Conservation (phyloP, 2,329 filamentous ascomycete species). For the Fusarium brachygibbosum region DNA sequence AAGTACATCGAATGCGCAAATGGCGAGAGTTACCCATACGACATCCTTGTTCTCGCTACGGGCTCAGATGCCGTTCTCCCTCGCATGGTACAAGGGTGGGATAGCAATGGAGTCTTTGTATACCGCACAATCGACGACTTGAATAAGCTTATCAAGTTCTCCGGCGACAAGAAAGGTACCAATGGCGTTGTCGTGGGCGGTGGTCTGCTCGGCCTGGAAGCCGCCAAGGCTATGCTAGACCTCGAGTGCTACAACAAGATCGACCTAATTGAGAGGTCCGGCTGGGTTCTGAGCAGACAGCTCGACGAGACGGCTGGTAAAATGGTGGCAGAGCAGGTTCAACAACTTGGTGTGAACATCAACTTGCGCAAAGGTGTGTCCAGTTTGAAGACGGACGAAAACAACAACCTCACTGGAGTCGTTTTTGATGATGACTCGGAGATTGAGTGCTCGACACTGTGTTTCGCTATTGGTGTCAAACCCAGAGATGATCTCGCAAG, state of each 20-base stretch:
- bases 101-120: constrained; percentile 87
- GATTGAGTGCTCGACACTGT: constrained; percentile 83
- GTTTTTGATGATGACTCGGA: constrained; percentile 84
- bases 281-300: constrained; percentile 86
- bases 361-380: constrained; percentile 82
- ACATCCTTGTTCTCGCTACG: constrained; percentile 85
- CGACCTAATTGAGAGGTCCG: constrained; percentile 83
- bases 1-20: constrained; percentile 79
- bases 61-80: constrained; percentile 87
- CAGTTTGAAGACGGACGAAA: constrained; percentile 75
- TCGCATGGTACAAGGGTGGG: constrained; percentile 77
- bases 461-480: constrained; percentile 90
- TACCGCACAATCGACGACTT: constrained; percentile 90
- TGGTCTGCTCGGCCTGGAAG: constrained; percentile 86
- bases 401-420: constrained; percentile 78
- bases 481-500: constrained; percentile 83
- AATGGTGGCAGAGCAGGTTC: constrained; percentile 86
- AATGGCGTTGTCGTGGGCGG: constrained; percentile 85
- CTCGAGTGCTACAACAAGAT: constrained; percentile 80
- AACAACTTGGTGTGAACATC: constrained; percentile 82
- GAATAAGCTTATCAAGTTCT: constrained; percentile 80
- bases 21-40: constrained; percentile 79
- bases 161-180: constrained; percentile 74
- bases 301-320: constrained; percentile 84
- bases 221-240: constrained; percentile 93